Percentiles rank a stretch among this genome's conserved stretches.
These are phyloP conservation scores for Nothomitra cinnamomea DNA, from an alignment of 2,329 filamentous ascomycete species.

Conservation along the genomic window DNA sequence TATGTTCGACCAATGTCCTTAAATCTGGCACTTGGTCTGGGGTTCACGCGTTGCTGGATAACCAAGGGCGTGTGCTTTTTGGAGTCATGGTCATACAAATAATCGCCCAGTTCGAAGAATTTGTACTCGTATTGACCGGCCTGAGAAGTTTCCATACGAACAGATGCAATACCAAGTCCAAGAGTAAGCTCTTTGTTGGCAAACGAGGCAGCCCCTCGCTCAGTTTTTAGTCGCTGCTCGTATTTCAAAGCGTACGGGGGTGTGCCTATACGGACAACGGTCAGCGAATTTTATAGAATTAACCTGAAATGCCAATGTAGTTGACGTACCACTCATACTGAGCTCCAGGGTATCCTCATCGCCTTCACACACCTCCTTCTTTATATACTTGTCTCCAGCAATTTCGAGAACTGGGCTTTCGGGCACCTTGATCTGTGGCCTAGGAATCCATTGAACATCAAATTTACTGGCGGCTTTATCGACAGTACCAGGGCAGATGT, in stretches of 20 bases:
- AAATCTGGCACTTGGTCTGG: conserved; percentile 69
- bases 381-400: conserved; percentile 41
- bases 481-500: conserved; percentile 64
- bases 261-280: conserved; percentile 32
- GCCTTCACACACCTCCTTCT: conserved; percentile 80
- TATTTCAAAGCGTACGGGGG: conserved; percentile 76
- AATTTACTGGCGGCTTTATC: conserved; percentile 60
- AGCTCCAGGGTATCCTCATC: conserved; percentile 84
- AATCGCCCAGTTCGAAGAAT: conserved; percentile 69
- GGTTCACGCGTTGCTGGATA: conserved; percentile 69
- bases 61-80: conserved; percentile 47
- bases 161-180: conserved; percentile 55
- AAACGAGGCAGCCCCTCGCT: conserved; percentile 45
- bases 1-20: conserved; percentile 79
- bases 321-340: conserved; percentile 48
- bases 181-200: conserved; percentile 60
- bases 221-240: conserved; percentile 55
- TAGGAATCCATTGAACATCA: conserved; percentile 67
- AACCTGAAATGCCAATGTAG: not conserved
- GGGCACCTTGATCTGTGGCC: conserved; percentile 53
- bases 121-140: conserved; percentile 74
- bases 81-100: conserved; percentile 61
- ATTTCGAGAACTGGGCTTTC: conserved; percentile 44
- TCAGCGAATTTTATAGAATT: not conserved
- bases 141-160: conserved; percentile 73